Conservation (phyloP, 2,329 filamentous ascomycete species). For the Fragosphaeria purpurea region DNA sequence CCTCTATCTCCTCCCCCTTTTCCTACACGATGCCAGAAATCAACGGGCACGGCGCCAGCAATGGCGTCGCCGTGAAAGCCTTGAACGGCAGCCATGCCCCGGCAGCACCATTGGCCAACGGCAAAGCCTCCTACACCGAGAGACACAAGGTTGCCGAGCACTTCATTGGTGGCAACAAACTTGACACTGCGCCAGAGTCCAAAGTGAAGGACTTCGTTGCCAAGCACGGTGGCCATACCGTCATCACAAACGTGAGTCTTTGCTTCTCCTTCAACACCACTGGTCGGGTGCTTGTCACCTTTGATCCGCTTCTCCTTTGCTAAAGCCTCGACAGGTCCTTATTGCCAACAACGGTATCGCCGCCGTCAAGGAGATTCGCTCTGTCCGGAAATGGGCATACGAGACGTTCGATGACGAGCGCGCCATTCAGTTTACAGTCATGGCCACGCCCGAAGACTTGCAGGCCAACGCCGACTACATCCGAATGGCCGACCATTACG, state of each 20-base stretch:
- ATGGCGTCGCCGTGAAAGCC: slow-evolving; percentile 21
- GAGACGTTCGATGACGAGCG: slow-evolving; percentile 97
- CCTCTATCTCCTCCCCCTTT: neutral
- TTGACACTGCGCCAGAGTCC: slow-evolving; percentile 71
- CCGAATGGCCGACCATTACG: slow-evolving; percentile 98
- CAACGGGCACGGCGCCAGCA: slow-evolving; percentile 29
- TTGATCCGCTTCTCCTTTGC: neutral
- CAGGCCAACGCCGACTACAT: slow-evolving; percentile 98
- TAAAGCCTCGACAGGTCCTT: slow-evolving; percentile 55
- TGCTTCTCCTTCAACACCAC: neutral
- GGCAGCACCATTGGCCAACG: slow-evolving; percentile 32
- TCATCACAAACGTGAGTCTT: slow-evolving; percentile 83
- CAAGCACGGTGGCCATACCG: slow-evolving; percentile 82
- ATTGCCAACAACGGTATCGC: slow-evolving; percentile 99
- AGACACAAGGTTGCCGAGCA: slow-evolving; percentile 79
- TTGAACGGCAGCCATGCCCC: slow-evolving; percentile 39
- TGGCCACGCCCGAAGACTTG: slow-evolving; percentile 97
- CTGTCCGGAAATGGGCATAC: slow-evolving; percentile 99
- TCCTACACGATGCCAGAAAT: slow-evolving; percentile 37
- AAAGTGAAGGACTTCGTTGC: slow-evolving; percentile 95
- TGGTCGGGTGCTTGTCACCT: too few relatives aligned
- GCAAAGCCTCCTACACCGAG: slow-evolving; percentile 60
- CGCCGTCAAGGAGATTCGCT: slow-evolving; percentile 97
- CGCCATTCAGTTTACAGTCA: slow-evolving; percentile 98
- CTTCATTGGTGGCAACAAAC: slow-evolving; percentile 90